These are phyloP conservation scores for Amanita rimosa DNA, from an alignment of 768 basidiomycete genomes.

Conservation along the genomic window DNA sequence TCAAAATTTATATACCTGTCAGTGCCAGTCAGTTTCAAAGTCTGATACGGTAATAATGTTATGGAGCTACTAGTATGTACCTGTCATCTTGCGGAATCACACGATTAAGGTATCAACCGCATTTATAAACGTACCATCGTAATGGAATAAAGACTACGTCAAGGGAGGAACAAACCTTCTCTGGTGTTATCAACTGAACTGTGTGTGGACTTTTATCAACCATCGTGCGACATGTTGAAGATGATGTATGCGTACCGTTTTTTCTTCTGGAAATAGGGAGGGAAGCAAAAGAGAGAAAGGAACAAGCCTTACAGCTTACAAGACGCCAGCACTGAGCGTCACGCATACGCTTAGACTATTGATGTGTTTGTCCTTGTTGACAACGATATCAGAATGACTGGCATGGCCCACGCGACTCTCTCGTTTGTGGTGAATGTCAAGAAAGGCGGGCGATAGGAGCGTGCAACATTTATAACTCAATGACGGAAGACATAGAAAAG, in stretches of 20 bases:
- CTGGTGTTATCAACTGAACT: constrained; percentile 75
- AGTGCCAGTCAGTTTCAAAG: too few relatives aligned
- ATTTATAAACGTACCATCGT: constrained; percentile 48
- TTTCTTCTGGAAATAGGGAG: constrained; percentile 20
- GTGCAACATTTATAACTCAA: too few relatives aligned
- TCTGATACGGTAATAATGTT: too few relatives aligned
- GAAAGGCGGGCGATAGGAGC: too few relatives aligned
- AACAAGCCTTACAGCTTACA: constrained; percentile 73
- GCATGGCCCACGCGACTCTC: too few relatives aligned
- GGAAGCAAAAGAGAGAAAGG: background rate
- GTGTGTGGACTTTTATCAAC: constrained; percentile 1
- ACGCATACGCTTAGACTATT: too few relatives aligned
- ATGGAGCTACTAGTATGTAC: too few relatives aligned
- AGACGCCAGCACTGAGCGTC: constrained; percentile 85
- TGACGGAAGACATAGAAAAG: too few relatives aligned
- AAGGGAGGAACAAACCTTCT: constrained; percentile 46
- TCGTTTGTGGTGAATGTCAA: too few relatives aligned
- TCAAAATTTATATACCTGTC: too few relatives aligned
- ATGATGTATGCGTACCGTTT: constrained; percentile 55
- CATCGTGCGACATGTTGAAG: constrained; percentile 5
- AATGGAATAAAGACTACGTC: constrained; percentile 25
- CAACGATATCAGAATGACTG: too few relatives aligned
- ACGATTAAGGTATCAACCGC: background rate
- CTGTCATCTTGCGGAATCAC: background rate
- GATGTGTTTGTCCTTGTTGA: too few relatives aligned